phyloP scores from a whole-genome alignment of 768 basidiomycete species.

The Mycena amicta region DNA sequence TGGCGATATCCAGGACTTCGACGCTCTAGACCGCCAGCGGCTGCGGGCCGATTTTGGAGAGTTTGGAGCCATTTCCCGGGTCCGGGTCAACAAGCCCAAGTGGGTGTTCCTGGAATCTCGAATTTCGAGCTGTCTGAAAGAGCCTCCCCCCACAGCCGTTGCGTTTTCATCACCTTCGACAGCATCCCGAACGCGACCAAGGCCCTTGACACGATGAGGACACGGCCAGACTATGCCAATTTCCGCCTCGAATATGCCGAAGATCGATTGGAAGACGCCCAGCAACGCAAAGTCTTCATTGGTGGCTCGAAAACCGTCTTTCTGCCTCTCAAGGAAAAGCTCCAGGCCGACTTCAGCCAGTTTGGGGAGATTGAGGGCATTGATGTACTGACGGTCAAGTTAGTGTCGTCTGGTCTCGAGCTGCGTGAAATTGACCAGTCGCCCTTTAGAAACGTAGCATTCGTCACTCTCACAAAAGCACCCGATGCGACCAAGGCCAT shows the following conservation, averaged over 20 bases:
- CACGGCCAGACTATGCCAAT: constrained; percentile 87
- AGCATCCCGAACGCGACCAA: constrained; percentile 96
- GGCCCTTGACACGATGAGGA: constrained; percentile 96
- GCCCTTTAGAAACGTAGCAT: too few relatives aligned
- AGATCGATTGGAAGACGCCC: too few relatives aligned
- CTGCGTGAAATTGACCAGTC: too few relatives aligned
- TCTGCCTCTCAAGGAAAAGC: too few relatives aligned
- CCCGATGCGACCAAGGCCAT: background rate
- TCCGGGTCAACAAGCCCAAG: constrained; percentile 96
- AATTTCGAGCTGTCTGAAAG: constrained; percentile 1
- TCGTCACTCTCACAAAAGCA: background rate
- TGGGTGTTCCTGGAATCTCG: too few relatives aligned
- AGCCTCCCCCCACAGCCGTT: constrained; percentile 63
- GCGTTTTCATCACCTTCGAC: constrained; percentile 94
- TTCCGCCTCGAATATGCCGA: constrained; percentile 94
- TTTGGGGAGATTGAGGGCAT: background rate
- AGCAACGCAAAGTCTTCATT: too few relatives aligned
- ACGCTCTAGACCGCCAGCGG: constrained; percentile 85
- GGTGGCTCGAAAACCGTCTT: too few relatives aligned
- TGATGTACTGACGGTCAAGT: background rate
- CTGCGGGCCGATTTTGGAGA: constrained; percentile 93
- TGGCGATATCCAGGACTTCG: constrained; percentile 94
- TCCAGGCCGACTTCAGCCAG: background rate
- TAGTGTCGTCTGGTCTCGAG: too few relatives aligned
- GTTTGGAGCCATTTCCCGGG: constrained; percentile 94